Conservation (phyloP, 352 stramenopile species). For the Globisporangium takayamanum region DNA sequence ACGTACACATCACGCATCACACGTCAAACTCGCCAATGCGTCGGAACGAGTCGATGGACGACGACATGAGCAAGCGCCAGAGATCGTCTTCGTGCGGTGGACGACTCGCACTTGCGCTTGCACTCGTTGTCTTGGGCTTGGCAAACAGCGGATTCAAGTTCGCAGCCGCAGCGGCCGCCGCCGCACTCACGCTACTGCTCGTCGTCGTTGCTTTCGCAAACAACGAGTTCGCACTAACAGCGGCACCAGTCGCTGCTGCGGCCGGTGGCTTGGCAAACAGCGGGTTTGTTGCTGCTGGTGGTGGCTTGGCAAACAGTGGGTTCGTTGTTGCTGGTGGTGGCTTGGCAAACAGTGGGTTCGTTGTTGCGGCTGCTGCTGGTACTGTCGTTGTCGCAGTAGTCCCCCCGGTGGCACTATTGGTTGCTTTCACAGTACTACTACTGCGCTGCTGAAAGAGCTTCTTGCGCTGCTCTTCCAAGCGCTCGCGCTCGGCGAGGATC, state of each 20-base stretch:
- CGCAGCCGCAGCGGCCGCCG: slow-evolving; percentile 6
- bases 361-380: neutral
- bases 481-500: slow-evolving; percentile 59
- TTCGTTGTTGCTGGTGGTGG: neutral
- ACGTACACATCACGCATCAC: slow-evolving; percentile 3
- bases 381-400: neutral
- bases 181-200: neutral
- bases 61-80: slow-evolving; percentile 75
- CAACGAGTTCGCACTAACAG: slow-evolving; percentile 14
- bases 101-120: slow-evolving; percentile 2
- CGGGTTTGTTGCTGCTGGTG: neutral
- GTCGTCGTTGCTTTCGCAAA: slow-evolving; percentile 10
- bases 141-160: slow-evolving; percentile 23
- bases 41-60: slow-evolving; percentile 46
- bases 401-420: slow-evolving; percentile 15
- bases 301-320: slow-evolving; percentile 7
- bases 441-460: slow-evolving; percentile 21
- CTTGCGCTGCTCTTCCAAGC: slow-evolving; percentile 50
- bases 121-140: slow-evolving; percentile 2
- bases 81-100: slow-evolving; percentile 46
- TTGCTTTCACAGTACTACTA: slow-evolving; percentile 8
- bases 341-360: slow-evolving; percentile 6
- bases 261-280: neutral
- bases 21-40: slow-evolving; percentile 30
- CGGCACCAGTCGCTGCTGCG: neutral